These are phyloP conservation scores for Purpureocillium lavendulum DNA, from an alignment of 2,329 filamentous ascomycete species.

Conservation along the genomic window DNA sequence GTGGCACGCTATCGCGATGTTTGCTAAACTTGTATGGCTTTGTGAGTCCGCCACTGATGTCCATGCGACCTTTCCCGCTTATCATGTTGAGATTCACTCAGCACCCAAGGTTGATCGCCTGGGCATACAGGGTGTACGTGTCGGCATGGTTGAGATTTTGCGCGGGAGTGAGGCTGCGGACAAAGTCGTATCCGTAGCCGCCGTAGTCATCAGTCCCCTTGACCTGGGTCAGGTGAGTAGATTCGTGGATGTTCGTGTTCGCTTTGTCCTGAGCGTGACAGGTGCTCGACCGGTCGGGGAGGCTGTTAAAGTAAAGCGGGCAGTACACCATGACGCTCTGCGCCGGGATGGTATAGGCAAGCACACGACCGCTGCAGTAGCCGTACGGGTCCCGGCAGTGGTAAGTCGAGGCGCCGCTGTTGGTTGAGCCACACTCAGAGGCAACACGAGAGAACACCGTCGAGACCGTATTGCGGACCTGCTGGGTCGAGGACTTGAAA, in stretches of 20 bases:
- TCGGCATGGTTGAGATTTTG: conserved; percentile 58
- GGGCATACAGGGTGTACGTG: conserved; percentile 35
- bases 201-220: conserved; percentile 52
- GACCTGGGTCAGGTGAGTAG: conserved; percentile 49
- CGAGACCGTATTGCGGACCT: conserved; percentile 39
- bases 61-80: too few species aligned
- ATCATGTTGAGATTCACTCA: conserved; percentile 15
- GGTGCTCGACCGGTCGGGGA: conserved; percentile 36
- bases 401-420: conserved; percentile 38
- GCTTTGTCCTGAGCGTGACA: conserved; percentile 61
- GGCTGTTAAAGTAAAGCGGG: conserved; percentile 45
- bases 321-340: conserved; percentile 53
- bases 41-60: too few species aligned
- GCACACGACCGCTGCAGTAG: conserved; percentile 39
- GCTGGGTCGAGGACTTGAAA: conserved; percentile 49
- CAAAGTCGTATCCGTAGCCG: conserved; percentile 48
- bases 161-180: conserved; percentile 33
- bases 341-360: conserved; percentile 54
- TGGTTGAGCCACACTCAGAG: conserved; percentile 43
- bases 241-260: conserved; percentile 57
- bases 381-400: conserved; percentile 51
- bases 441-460: conserved; percentile 43
- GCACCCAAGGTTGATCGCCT: conserved; percentile 30
- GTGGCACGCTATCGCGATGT: too few species aligned
- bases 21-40: too few species aligned